Evolutionary conservation across 352 stramenopile species (phyloP).

Genomic region (Globisporangium takayamanum): DNA sequence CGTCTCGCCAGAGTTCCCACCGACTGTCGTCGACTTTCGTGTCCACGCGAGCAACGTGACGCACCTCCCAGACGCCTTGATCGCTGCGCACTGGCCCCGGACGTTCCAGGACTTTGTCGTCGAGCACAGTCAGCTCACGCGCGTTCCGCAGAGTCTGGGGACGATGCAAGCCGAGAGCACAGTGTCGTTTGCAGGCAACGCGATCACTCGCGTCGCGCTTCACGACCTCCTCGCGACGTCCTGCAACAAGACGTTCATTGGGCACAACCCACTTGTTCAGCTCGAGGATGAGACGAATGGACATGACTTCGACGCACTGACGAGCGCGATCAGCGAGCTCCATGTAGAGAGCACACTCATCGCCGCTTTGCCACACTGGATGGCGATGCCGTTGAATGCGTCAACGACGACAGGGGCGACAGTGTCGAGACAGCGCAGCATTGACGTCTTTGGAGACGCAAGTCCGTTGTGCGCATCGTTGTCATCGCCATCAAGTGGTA

Average conservation of each 20-base stretch:
- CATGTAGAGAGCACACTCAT: constrained; percentile 1
- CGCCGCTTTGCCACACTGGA: neutral
- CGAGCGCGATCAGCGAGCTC: neutral
- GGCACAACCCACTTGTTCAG: neutral
- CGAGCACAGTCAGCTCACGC: constrained; percentile 4
- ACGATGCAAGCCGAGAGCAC: neutral
- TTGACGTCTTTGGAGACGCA: neutral
- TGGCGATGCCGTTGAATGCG: neutral
- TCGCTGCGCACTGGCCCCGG: neutral
- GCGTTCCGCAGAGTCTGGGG: neutral
- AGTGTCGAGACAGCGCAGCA: neutral
- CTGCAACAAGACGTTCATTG: neutral
- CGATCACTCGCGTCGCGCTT: neutral
- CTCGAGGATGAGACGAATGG: neutral
- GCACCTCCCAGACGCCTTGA: constrained; percentile 1
- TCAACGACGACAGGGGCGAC: neutral
- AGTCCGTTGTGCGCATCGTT: neutral
- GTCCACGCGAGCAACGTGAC: constrained; percentile 15
- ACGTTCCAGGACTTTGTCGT: constrained; percentile 5
- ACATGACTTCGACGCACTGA: neutral
- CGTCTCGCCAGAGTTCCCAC: constrained; percentile 16
- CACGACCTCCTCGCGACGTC: constrained; percentile 1
- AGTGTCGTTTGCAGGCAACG: constrained; percentile 4
- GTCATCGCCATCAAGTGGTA: neutral
- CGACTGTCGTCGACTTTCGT: constrained; percentile 16